Evolutionary conservation across 768 basidiomycete species (phyloP), one percentile per base, ranked within the genome.

Genomic region (Agaricus sinodeliciosus): DNA sequence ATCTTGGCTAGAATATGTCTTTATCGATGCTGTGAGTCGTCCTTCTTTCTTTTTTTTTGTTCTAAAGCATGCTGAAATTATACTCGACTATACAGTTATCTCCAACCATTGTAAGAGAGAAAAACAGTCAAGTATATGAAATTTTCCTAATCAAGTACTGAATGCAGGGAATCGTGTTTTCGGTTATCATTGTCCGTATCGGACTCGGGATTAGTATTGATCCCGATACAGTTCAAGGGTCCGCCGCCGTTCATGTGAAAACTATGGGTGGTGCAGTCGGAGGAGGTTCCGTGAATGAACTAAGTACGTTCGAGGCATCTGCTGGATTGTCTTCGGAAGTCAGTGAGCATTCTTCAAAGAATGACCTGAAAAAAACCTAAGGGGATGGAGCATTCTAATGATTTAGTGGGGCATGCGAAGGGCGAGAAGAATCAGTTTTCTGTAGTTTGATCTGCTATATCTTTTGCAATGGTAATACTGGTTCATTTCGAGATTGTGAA

Each of bases 161-260:
- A 44, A 27, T 25, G 48, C 61, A 63, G 71, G 46, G 62, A 68
- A 54, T 54, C 36, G 71, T 71, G 0, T 73, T 73, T 58, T 69
- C 69, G 16, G 60, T 73, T 55, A 67, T 73, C 58, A 73, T 72
- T 48, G 67, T 72, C 42, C 69, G 70, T 25, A 64, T 72, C 39
- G 72, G 68, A 3, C 57, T 70, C 25, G 70, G 70, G 34, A 59
- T 72, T n/a, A 60, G 67, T 27, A 54, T 43, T 8, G 52, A 54
- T 35, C 52, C 52, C 9, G 52, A 54, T 12, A 54, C 52, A 5
- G 31, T 54, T 22, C 52, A 43, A 35, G 37, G 45, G 3, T 47
- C 50, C 2, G 37, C 15, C 3, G 31, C 27, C 11, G 35, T 9
- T 35, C 52, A 0, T 25, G 37, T 26, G 42, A 47, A 26, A 47